These are phyloP conservation scores for Tilletia walkeri DNA, from an alignment of 1,284 basidiomycete species.

Conservation along the genomic window DNA sequence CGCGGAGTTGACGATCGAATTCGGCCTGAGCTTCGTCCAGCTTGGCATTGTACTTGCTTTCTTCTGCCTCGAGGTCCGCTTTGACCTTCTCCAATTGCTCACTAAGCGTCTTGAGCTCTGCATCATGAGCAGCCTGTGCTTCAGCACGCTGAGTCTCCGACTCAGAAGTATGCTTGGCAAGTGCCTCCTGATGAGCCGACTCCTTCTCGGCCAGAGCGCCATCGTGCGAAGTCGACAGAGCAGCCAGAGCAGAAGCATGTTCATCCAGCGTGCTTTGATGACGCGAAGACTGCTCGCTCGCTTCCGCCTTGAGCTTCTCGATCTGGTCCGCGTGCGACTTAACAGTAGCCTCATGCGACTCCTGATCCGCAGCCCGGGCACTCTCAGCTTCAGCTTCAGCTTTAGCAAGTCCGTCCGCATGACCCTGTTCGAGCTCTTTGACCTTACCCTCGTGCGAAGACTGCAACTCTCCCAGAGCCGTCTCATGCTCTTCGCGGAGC, in stretches of 20 bases:
- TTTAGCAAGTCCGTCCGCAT: background rate
- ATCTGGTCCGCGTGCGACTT: constrained; percentile 17
- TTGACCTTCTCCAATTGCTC: constrained; percentile 29
- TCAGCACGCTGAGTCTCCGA: background rate
- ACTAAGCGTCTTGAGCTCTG: constrained; percentile 27
- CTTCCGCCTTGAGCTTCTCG: constrained; percentile 14
- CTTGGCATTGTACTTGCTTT: constrained; percentile 32
- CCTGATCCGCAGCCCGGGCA: too few relatives aligned
- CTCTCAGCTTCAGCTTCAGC: background rate
- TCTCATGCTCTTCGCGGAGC: constrained; percentile 28
- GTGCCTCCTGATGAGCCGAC: background rate
- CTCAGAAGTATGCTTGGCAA: background rate
- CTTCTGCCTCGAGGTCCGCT: constrained; percentile 29
- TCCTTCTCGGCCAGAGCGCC: background rate
- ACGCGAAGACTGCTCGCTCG: too few relatives aligned
- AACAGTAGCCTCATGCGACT: too few relatives aligned
- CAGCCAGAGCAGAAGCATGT: background rate
- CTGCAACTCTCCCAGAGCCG: constrained; percentile 22
- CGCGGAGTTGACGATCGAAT: constrained; percentile 35
- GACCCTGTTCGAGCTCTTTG: background rate
- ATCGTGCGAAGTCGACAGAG: constrained; percentile 8
- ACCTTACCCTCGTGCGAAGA: constrained; percentile 27
- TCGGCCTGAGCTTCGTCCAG: constrained; percentile 35
- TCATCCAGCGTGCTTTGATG: background rate
- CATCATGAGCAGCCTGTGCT: background rate